Percentiles rank a stretch among this genome's conserved stretches.
phyloP scores from a whole-genome alignment of 129 eudicot species.

The Scalesia atractyloides region DNA sequence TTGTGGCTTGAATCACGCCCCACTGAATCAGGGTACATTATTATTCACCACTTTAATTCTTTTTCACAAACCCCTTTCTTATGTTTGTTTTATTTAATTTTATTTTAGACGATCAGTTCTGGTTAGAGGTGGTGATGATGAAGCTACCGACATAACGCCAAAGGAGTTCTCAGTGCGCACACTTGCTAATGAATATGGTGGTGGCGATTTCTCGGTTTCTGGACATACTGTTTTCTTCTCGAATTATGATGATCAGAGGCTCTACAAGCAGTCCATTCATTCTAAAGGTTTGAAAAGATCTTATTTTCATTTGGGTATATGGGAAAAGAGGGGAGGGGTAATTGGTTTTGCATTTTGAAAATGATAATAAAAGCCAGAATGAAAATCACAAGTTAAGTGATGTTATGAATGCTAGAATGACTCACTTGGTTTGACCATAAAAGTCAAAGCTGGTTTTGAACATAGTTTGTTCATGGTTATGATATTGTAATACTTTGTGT shows the following conservation, averaged over 20 bases:
- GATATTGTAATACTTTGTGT: not conserved
- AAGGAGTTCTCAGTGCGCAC: constrained; percentile 43
- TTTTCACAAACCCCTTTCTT: not conserved
- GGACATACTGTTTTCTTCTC: constrained; percentile 38
- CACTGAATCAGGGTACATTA: constrained; percentile 42
- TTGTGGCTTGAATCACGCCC: constrained; percentile 59
- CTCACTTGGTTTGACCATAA: constrained; percentile 7
- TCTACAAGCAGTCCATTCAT: constrained; percentile 37
- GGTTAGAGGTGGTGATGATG: constrained; percentile 36
- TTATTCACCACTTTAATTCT: not conserved
- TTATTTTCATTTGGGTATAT: not conserved
- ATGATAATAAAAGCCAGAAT: not conserved
- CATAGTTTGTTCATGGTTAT: not conserved
- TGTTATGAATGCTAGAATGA: constrained; percentile 6
- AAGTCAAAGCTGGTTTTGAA: not conserved
- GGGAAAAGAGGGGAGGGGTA: not conserved
- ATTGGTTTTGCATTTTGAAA: not conserved
- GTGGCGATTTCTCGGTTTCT: constrained; percentile 41
- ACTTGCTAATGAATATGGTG: constrained; percentile 46
- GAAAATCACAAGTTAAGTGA: not conserved
- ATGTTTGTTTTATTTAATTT: not conserved
- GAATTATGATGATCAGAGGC: constrained; percentile 44
- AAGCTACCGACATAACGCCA: constrained; percentile 40
- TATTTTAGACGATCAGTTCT: constrained; percentile 36
- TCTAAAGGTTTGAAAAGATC: constrained; percentile 26